Evolutionary conservation across 2,329 filamentous ascomycete species (phyloP), one percentile per base, ranked within the genome.

Genomic region (Diaporthe velutina): DNA sequence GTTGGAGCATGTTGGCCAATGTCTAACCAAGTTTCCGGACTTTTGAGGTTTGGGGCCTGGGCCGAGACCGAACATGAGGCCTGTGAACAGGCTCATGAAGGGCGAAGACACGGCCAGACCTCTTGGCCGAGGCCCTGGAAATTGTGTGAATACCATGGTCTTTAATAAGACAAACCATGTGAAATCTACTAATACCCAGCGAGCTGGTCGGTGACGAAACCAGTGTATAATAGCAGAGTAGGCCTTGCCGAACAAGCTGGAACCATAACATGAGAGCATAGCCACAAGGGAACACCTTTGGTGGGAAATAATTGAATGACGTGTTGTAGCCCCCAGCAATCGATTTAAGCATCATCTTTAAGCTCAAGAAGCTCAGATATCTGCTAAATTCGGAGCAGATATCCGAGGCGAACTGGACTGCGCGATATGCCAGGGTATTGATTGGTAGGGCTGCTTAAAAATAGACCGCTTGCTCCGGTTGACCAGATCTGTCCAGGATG

Each of bases 401-500:
- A 52, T 38, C 45, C 45, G 64, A 52, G 19, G 7, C 8, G 30
- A 40, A 52, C 33, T 67, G 42, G 61, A 50, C 19, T 50, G 28
- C 22, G 19, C 19, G 42, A 30, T 52, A 10, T 67, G 22, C 58
- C 38, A 42, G 61, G 30, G 42, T 35, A 10, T 17, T n/a, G 42
- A 50, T 42, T 42, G 61, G 45, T 38, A 50, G 61, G 61, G 28
- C 22, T 50, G 45, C 61, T 50, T 52, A 52, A 67, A 38, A 67
- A 50, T 50, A 67, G 61, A 52, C 30, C 30, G 30, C 45, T 12
- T 33, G 19, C 45, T 50, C 42, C 61, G 22, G 42, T 52, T 38
- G 45, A 50, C 45, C 61, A 50, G 61, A 50, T 67, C 61, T 67
- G 61, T 52, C 61, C 13, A 52, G 61, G 61, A 52, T 52, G 22